Base-by-base conservation (phyloP, 768 basidiomycete genomes). In the Serendipita sp. region DNA sequence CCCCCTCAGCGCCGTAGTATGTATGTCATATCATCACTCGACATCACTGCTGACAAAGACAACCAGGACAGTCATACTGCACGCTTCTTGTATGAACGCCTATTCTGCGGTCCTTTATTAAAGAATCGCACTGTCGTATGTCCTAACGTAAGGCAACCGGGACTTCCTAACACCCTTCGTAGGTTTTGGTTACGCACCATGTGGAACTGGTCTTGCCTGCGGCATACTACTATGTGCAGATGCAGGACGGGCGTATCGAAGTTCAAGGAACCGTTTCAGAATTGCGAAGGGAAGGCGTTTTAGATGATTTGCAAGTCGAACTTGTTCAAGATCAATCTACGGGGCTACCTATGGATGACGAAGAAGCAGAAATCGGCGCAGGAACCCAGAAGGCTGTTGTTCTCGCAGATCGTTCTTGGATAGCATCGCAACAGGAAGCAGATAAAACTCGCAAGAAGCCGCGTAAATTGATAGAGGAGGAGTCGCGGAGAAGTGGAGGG, bases 61-160 rank as follows among this genome's bases (percentile, higher is more conserved):
- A 47, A 75, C 11, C 73, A 76, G 38, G 86, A 87, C 67, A 85
- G 83, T 65, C 83, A 86, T 70, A 87, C 85, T 0, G 78, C 85
- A 4, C 79, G 83, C 15, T 77, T 81, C 71, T 69, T 87, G 65
- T 85, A 79, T 67, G 84, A 87, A 38, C 78, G 78, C 54, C 80
- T 89, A 32, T 72, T 92, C 45, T 76, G 79, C 3, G 90, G 89
- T 0, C 82, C 83, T 1, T 76, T 92, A 24, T 70, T 90, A 2
- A 76, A 76, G 0, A 77, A 83, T 63, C 80, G 89, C 35, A 92
- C 90, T 0, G 85, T 91, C 38, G 78, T 85, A 66, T 66, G 78
- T 71, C 10, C 37, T 30, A 53, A 53, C 16, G n/a, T 18, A n/a
- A 30, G n/a, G 35, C 11, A 10, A 30, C n/a, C 16, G 4, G 10